These are phyloP conservation scores for Gentiana dahurica DNA, from an alignment of 257 asterid species.

Conservation along the genomic window DNA sequence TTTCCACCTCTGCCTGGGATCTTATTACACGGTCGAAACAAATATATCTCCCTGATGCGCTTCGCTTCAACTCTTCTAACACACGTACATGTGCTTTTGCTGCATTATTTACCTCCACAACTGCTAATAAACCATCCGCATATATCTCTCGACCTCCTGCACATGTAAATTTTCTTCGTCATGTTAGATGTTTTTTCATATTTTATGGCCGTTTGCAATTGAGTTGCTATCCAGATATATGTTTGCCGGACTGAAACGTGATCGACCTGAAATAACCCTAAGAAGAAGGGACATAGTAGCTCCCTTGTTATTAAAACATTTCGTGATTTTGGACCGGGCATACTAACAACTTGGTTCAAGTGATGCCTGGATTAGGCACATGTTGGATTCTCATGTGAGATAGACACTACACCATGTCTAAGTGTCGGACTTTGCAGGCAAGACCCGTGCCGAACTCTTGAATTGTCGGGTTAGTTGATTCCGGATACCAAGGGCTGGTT, in stretches of 20 bases:
- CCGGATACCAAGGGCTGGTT: too few species aligned
- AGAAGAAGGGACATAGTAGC: too few species aligned
- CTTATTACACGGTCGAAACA: constrained; percentile 52
- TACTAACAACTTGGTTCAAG: too few species aligned
- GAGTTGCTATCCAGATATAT: neutral
- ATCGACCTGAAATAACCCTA: neutral
- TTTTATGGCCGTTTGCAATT: neutral
- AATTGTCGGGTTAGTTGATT: too few species aligned
- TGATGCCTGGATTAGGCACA: too few species aligned
- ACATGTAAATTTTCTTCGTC: too few species aligned
- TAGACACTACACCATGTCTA: too few species aligned
- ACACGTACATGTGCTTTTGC: constrained; percentile 66
- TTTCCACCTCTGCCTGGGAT: constrained; percentile 37
- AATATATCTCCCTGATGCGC: constrained; percentile 49
- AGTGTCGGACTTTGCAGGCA: too few species aligned
- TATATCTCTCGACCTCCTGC: constrained; percentile 64
- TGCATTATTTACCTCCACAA: constrained; percentile 38
- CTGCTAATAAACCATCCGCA: constrained; percentile 48
- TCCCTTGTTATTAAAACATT: too few species aligned
- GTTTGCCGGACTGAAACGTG: neutral
- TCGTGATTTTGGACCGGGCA: too few species aligned
- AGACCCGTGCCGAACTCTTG: too few species aligned
- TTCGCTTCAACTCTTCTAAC: constrained; percentile 63
- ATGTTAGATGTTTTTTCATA: neutral
- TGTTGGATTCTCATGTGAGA: too few species aligned